These are phyloP conservation scores for Artemisia annua DNA, from an alignment of 129 eudicot species.

Conservation along the genomic window DNA sequence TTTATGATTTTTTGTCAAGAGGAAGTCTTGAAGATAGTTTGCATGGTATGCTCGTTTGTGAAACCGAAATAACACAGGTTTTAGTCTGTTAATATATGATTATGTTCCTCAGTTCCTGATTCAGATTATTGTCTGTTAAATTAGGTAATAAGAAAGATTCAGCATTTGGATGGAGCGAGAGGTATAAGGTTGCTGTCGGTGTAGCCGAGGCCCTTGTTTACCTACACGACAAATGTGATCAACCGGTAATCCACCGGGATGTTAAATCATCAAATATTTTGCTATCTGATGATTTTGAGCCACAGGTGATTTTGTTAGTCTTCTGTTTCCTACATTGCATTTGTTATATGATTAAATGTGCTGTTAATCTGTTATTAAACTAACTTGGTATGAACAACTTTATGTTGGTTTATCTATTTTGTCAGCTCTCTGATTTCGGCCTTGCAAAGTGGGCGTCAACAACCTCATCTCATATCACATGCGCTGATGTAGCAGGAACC, in stretches of 20 bases:
- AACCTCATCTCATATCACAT: conserved; percentile 46
- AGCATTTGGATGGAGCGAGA: conserved; percentile 64
- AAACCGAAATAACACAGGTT: background rate
- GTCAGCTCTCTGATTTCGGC: conserved; percentile 85
- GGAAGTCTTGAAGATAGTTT: conserved; percentile 93
- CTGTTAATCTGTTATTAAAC: background rate
- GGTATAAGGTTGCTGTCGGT: conserved; percentile 69
- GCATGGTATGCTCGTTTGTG: conserved; percentile 49
- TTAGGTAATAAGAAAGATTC: conserved; percentile 39
- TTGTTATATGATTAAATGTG: background rate
- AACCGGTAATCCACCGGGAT: conserved; percentile 82
- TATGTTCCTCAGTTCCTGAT: background rate
- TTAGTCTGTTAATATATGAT: background rate
- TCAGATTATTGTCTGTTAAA: background rate
- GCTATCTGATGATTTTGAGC: conserved; percentile 87
- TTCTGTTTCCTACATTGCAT: background rate
- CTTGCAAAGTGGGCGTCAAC: conserved; percentile 68
- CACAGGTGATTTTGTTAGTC: conserved; percentile 54
- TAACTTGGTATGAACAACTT: background rate
- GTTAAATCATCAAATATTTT: conserved; percentile 93
- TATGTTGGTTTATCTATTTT: background rate
- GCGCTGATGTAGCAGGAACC: conserved; percentile 75
- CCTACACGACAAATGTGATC: conserved; percentile 45
- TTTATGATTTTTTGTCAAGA: conserved; percentile 79
- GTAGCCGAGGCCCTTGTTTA: conserved; percentile 63